Base-by-base conservation (phyloP, 768 basidiomycete species). In the Collybiopsis luxurians region DNA sequence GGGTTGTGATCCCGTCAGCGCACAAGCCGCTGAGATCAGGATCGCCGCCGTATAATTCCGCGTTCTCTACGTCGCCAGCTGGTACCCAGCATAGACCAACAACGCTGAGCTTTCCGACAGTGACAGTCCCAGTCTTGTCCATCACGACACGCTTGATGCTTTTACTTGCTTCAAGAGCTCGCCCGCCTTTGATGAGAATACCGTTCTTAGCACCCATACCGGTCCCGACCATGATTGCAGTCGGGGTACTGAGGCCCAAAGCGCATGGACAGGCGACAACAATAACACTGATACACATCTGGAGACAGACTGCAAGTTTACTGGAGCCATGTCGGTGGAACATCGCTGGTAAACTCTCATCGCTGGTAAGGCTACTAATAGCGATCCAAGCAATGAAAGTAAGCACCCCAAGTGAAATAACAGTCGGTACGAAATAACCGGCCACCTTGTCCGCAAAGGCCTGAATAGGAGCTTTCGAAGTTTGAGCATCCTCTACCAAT, bases 251-350 rank as follows among this genome's bases (percentile, higher is more conserved):
- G 57, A 98, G 80, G 4, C 96, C 97, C 31, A 99, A 81, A 0
- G 97, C 96, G 68, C 97, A 99, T 0, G 97, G 97, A 70, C 97
- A 99, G 21, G 97, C 96, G 51, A 99, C 95, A 48, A 99, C 97
- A 58, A 99, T 83, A 60, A 98, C 97, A 39, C 92, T 95, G 67
- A 98, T 99, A 70, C 96, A 98, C 66, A 99, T 86, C 75, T 96
- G 94, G 46, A 99, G 77, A 68, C 95, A 98, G 13, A 96, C 89
- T 6, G 92, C 90, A 57, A 98, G 76, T 66, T 89, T 90, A 66
- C 85, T 90, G 38, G 90, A 82, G 4, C 95, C 96, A 31, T 91
- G 86, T 23, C 77, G 78, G 63, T 82, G 84, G 81, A 99, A 99
- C 80, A 97, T 87, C 49, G 73, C 73, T 0, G 97, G 97, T 7